Percentiles rank a stretch among this genome's conserved stretches.
Evolutionary conservation across 352 stramenopile genomes (phyloP).

Genomic region (Globisporangium takayamanum): DNA sequence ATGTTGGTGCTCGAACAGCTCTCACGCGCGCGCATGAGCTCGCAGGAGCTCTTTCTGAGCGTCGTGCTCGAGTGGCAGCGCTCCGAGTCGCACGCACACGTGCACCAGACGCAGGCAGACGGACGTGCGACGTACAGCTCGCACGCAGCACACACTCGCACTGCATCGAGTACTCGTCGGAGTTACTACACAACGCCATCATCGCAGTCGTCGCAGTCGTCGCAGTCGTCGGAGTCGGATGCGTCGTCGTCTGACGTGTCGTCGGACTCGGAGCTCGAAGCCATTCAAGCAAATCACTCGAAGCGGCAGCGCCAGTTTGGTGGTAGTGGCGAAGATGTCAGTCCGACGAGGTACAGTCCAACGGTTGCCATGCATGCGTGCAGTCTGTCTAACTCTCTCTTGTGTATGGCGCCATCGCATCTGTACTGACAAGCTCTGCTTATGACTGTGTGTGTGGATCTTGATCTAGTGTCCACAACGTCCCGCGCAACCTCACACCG

Average conservation of each 20-base stretch:
- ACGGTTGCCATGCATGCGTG: not conserved
- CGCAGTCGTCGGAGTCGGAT: slow-evolving; percentile 6
- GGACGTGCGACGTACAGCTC: not conserved
- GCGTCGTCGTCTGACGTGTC: slow-evolving; percentile 24
- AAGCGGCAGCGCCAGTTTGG: slow-evolving; percentile 9
- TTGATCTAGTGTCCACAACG: slow-evolving; percentile 36
- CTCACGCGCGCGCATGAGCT: slow-evolving; percentile 39
- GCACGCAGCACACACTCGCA: not conserved
- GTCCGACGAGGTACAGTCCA: slow-evolving; percentile 35
- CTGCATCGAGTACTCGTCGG: slow-evolving; percentile 3
- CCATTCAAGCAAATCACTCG: slow-evolving; percentile 7
- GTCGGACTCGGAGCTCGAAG: slow-evolving; percentile 28
- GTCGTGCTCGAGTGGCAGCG: slow-evolving; percentile 78
- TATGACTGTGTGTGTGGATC: not conserved
- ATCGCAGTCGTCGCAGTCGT: not conserved
- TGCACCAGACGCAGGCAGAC: not conserved
- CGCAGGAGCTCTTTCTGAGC: slow-evolving; percentile 77
- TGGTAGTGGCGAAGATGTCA: slow-evolving; percentile 34
- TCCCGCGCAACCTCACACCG: slow-evolving; percentile 29
- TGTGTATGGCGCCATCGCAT: not conserved
- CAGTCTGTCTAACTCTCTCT: not conserved
- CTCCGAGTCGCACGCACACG: slow-evolving; percentile 13
- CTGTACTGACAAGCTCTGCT: not conserved
- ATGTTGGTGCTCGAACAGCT: slow-evolving; percentile 9
- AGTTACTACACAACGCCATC: not conserved